phyloP scores from a whole-genome alignment of 768 basidiomycete genomes.

The Saitozyma podzolica region DNA sequence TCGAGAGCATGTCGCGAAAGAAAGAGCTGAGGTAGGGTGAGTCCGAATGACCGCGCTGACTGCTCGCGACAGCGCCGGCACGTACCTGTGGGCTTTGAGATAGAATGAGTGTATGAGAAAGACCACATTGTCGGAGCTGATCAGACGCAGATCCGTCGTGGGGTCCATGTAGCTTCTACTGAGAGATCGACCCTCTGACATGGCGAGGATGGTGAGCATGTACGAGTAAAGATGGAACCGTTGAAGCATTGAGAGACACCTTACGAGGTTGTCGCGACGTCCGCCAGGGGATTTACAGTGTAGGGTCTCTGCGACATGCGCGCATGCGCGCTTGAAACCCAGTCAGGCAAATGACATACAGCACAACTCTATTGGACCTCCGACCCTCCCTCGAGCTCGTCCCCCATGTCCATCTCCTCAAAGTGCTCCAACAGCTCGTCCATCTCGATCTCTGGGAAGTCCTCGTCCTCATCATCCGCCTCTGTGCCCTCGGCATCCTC shows the following conservation, averaged over 20 bases:
- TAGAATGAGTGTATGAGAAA: slow-evolving; percentile 2
- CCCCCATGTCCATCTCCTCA: slow-evolving; percentile 77
- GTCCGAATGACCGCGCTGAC: too few relatives aligned
- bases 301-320: too few relatives aligned
- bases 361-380: slow-evolving; percentile 8
- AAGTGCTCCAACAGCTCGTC: slow-evolving; percentile 88
- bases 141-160: not conserved
- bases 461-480: slow-evolving; percentile 65
- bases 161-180: not conserved
- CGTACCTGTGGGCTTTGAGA: slow-evolving; percentile 5
- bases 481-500: slow-evolving; percentile 55
- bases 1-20: too few relatives aligned
- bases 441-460: slow-evolving; percentile 83
- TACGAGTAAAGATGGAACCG: too few relatives aligned
- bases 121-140: not conserved
- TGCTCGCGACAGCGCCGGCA: not conserved
- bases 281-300: too few relatives aligned
- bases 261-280: too few relatives aligned
- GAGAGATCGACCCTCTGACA: too few relatives aligned
- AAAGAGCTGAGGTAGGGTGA: too few relatives aligned
- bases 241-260: too few relatives aligned
- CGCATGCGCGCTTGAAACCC: too few relatives aligned
- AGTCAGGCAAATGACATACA: too few relatives aligned
- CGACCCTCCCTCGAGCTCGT: slow-evolving; percentile 29
- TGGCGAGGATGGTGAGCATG: too few relatives aligned